Evolutionary conservation across 1,139 yeast species (phyloP), one percentile per base, ranked within the genome.

Genomic region (Scheffersomyces stambukii): DNA sequence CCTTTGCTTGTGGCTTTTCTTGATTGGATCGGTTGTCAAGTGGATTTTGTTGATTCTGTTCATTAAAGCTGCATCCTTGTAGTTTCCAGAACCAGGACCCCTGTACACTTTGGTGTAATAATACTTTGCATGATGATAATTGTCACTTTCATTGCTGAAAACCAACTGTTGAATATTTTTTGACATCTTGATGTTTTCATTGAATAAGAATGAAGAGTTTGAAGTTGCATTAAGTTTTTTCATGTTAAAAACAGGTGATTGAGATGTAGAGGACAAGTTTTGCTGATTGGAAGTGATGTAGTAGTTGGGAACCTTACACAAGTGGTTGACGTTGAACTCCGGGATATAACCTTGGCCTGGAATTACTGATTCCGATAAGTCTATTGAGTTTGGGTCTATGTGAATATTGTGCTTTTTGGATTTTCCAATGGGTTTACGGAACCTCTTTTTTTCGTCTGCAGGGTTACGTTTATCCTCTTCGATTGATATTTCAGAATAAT

Each of bases 41-140:
- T 51, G 60, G 22, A 62, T 52, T 29, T 51, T 51, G 40, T 64
- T 65, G 35, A 67, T 61, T 29, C 62, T 50, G 39, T 63, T 64
- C 41, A 64, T 59, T 16, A 66, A 44, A 2, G 70, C 60, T 1
- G 66, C 70, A 43, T 67, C 74, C 38, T 67, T 67, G 39, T 64
- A 67, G 37, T 64, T 66, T 4, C 74, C 72, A 33, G 67, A 60
- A 1, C 72, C 72, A 4, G 71, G 70, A 0, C 74, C 73, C 25
- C 73, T 49, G 36, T 64, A 64, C 15, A 57, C 48, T 37, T 63
- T 63, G 10, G 60, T 52, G 38, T 66, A 67, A 40, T 54, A 66
- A 39, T 66, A 67, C 36, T 60, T 65, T 22, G 60, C 46, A 32
- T 57, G 60, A 32, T 52, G 52, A 37, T 51, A 49, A 23, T 51